Evolutionary conservation across 768 basidiomycete species (phyloP).

Genomic region (Suillus discolor): DNA sequence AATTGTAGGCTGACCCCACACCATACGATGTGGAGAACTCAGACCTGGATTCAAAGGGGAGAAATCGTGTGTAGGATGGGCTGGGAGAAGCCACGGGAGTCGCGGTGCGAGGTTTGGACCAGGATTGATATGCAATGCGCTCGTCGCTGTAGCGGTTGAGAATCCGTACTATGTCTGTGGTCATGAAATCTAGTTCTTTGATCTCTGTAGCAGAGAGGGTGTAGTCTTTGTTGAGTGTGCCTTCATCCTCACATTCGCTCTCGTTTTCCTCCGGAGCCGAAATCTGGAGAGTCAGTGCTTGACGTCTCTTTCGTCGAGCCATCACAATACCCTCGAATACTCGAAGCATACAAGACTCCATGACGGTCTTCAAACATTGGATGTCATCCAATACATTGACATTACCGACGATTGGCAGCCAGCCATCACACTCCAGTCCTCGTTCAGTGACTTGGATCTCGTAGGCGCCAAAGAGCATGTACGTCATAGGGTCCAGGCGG

Average conservation of each 20-base stretch:
- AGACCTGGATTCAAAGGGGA: constrained; percentile 45
- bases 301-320: constrained; percentile 33
- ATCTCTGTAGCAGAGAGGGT: constrained; percentile 70
- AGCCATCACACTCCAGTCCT: constrained; percentile 86
- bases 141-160: constrained; percentile 74
- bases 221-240: constrained; percentile 40
- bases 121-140: constrained; percentile 56
- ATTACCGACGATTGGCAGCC: constrained; percentile 84
- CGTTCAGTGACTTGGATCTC: constrained; percentile 67
- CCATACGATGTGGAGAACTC: constrained; percentile 61
- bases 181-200: constrained; percentile 73
- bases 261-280: constrained; percentile 53
- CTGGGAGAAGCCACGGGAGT: constrained; percentile 63
- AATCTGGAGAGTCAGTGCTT: constrained; percentile 33
- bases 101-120: constrained; percentile 63
- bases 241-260: constrained; percentile 57
- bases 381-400: constrained; percentile 77
- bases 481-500: constrained; percentile 84
- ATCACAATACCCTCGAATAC: constrained; percentile 84
- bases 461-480: constrained; percentile 89
- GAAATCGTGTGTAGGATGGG: constrained; percentile 38
- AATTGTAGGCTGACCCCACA: constrained; percentile 47
- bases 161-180: constrained; percentile 72
- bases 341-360: constrained; percentile 85
- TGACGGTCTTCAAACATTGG: constrained; percentile 74